Percentiles rank a stretch among this genome's conserved stretches.
Evolutionary conservation across 2,329 filamentous ascomycete species (phyloP).

Genomic region (Calonectria multiphialidica): DNA sequence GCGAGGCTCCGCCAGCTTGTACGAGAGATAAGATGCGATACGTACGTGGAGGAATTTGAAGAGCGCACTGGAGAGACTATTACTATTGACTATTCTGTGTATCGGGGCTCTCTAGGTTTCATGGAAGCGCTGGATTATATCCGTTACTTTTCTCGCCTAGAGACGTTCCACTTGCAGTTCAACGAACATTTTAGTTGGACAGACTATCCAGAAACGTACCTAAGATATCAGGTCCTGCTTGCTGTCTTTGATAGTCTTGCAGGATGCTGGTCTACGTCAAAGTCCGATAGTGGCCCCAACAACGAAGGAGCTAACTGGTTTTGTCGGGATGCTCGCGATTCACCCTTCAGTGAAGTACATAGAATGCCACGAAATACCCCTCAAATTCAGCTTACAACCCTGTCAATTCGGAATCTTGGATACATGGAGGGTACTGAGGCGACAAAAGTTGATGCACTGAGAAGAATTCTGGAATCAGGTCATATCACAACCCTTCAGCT

Average conservation of each 20-base stretch:
- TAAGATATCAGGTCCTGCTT: neutral
- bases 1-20: neutral
- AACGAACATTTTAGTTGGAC: neutral
- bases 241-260: slow-evolving; percentile 30
- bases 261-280: slow-evolving; percentile 23
- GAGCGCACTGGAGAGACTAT: neutral
- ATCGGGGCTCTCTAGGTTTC: neutral
- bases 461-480: neutral
- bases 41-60: neutral
- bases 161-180: neutral
- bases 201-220: neutral
- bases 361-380: neutral
- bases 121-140: neutral
- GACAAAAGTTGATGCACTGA: neutral
- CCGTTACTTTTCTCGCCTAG: slow-evolving; percentile 5
- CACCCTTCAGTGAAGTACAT: neutral
- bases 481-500: neutral
- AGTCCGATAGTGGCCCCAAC: neutral
- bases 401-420: neutral
- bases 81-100: neutral
- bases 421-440: neutral
- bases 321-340: neutral
- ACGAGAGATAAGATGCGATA: slow-evolving; percentile 14
- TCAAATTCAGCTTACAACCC: neutral
- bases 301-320: neutral